phyloP scores from a whole-genome alignment of 257 asterid genomes.

The Solanum ossicruentum region DNA sequence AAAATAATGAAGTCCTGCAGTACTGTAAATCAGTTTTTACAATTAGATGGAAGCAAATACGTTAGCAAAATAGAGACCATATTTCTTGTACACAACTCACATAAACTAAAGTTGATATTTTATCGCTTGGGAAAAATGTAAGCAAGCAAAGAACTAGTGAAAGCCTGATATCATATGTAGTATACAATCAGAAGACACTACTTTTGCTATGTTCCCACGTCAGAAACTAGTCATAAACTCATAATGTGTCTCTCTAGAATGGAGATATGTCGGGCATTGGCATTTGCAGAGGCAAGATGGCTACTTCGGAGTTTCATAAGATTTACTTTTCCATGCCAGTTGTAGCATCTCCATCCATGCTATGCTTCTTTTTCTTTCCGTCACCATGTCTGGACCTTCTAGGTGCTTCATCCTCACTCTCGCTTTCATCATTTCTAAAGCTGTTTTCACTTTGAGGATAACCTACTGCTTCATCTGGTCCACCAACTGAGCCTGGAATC shows the following conservation, averaged over 20 bases:
- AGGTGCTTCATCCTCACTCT: slow-evolving; percentile 69
- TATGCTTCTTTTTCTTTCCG: slow-evolving; percentile 41
- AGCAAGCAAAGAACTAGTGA: not conserved
- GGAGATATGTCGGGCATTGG: not conserved
- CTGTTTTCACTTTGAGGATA: slow-evolving; percentile 22
- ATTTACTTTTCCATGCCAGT: slow-evolving; percentile 12
- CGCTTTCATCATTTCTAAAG: slow-evolving; percentile 43
- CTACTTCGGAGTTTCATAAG: not conserved
- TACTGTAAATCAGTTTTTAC: not conserved
- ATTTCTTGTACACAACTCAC: not conserved
- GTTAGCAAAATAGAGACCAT: not conserved
- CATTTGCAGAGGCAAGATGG: not conserved
- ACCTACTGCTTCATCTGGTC: slow-evolving; percentile 23
- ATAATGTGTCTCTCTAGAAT: not conserved
- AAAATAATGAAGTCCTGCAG: not conserved
- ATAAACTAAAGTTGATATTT: not conserved
- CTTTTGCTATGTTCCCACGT: not conserved
- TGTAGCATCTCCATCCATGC: slow-evolving; percentile 24
- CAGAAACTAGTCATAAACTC: not conserved
- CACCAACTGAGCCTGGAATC: slow-evolving; percentile 22
- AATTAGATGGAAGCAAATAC: not conserved
- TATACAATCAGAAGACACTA: not conserved
- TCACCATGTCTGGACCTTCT: slow-evolving; percentile 65
- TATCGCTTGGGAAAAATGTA: not conserved
- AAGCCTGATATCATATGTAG: not conserved